A percentile compares a stretch with the other conserved stretches of the same genome.
Evolutionary conservation across 257 asterid genomes (phyloP).

Genomic region (Knoxia roxburghii): DNA sequence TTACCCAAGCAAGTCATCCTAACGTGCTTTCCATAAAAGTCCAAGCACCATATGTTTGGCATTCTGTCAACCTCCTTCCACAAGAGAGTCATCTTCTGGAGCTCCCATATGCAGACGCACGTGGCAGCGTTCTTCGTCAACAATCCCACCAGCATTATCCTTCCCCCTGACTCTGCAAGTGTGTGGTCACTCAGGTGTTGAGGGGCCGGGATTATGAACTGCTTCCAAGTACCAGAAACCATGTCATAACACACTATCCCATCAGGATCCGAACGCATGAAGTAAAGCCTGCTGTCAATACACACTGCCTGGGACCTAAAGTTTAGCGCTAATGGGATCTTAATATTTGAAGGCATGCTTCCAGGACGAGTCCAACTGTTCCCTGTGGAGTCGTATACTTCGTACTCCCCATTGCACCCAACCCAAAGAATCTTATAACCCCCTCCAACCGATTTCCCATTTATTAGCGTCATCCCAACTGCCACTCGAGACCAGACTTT

Average conservation of each 20-base stretch:
- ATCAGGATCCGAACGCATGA: slow-evolving; percentile 82
- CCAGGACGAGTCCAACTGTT: slow-evolving; percentile 76
- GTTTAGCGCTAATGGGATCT: slow-evolving; percentile 74
- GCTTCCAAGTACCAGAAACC: slow-evolving; percentile 62
- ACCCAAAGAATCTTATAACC: slow-evolving; percentile 85
- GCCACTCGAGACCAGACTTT: slow-evolving; percentile 90
- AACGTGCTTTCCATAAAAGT: slow-evolving; percentile 96
- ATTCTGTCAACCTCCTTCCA: slow-evolving; percentile 99
- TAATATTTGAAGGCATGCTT: slow-evolving; percentile 49
- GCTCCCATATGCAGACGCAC: slow-evolving; percentile 96
- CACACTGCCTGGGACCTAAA: slow-evolving; percentile 79
- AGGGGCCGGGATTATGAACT: slow-evolving; percentile 63
- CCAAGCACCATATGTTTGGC: slow-evolving; percentile 99
- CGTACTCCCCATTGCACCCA: slow-evolving; percentile 79
- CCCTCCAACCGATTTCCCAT: slow-evolving; percentile 30
- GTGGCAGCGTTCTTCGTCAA: slow-evolving; percentile 89
- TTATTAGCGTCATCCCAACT: slow-evolving; percentile 74
- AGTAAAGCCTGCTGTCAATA: slow-evolving; percentile 48
- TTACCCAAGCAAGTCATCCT: slow-evolving; percentile 94
- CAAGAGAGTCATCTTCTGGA: slow-evolving; percentile 91
- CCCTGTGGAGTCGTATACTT: slow-evolving; percentile 56
- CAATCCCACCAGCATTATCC: slow-evolving; percentile 88
- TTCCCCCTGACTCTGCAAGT: slow-evolving; percentile 73
- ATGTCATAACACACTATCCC: slow-evolving; percentile 72
- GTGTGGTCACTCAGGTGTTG: slow-evolving; percentile 56